Conservation (phyloP, 345 rosid species). For the Brassica incana region DNA sequence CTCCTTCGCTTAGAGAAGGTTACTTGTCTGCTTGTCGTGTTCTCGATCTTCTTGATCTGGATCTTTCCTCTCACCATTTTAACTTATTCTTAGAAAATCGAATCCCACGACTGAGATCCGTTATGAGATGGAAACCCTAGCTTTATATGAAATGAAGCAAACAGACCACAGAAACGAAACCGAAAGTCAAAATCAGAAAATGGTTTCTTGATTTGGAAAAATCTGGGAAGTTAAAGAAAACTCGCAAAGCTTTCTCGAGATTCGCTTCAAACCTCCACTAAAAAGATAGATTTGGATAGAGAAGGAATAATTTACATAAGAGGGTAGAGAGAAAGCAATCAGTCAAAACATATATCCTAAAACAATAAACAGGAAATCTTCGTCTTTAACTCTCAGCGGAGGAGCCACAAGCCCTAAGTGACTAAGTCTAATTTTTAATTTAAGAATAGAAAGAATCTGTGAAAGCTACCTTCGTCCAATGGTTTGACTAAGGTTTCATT, state of each 20-base stretch:
- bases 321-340: conserved; percentile 6
- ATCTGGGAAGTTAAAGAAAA: not conserved
- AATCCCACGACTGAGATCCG: conserved; percentile 4
- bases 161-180: conserved; percentile 4
- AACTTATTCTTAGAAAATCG: conserved; percentile 2
- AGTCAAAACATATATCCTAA: not conserved
- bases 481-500: no score
- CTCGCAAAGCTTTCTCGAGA: conserved; percentile 8
- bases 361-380: not conserved
- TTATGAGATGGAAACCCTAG: conserved; percentile 16
- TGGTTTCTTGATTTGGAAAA: conserved; percentile 15
- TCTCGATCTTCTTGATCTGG: conserved; percentile 58
- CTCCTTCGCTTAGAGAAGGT: conserved; percentile 57
- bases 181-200: conserved; percentile 12
- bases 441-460: no score
- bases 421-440: no score
- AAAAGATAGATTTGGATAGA: not conserved
- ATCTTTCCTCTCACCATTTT: conserved; percentile 62
- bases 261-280: not conserved
- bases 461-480: no score
- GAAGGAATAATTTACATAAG: not conserved
- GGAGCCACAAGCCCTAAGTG: conserved; percentile 19
- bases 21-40: conserved; percentile 55
- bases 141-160: no score
- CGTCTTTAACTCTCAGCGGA: conserved; percentile 12